These are phyloP conservation scores for Malus hybrid DNA, from an alignment of 331 rosid species.

Conservation along the genomic window DNA sequence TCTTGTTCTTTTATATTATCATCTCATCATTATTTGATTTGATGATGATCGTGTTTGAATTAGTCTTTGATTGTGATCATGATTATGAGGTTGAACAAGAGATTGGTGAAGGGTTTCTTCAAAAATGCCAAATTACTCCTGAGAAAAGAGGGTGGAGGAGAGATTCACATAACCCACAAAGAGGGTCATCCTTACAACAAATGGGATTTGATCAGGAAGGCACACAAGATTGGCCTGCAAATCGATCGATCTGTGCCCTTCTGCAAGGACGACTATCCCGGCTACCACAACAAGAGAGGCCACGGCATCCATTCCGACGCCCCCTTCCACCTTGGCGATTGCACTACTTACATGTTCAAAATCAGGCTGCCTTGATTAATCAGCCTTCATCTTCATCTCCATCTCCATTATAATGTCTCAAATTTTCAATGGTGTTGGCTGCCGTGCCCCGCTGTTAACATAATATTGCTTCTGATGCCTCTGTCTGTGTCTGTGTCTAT, in stretches of 20 bases:
- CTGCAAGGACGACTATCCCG: constrained; percentile 53
- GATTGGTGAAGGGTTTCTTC: constrained; percentile 53
- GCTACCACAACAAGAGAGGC: constrained; percentile 72
- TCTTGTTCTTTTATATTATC: background rate
- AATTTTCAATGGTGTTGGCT: too few species aligned
- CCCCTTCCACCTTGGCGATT: constrained; percentile 45
- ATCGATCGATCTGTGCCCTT: constrained; percentile 42
- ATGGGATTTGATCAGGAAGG: constrained; percentile 60
- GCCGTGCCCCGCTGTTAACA: too few species aligned
- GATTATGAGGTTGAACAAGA: constrained; percentile 59
- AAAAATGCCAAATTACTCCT: constrained; percentile 49
- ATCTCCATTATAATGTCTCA: too few species aligned
- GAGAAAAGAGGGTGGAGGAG: constrained; percentile 52
- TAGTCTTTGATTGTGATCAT: background rate
- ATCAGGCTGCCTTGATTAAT: background rate
- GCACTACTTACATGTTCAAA: constrained; percentile 59
- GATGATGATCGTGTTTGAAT: background rate
- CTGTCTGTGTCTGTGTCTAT: too few species aligned
- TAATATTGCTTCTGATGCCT: too few species aligned
- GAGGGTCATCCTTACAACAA: constrained; percentile 68
- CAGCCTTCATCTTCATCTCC: background rate
- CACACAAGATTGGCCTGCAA: constrained; percentile 48
- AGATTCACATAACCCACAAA: constrained; percentile 70
- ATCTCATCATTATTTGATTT: background rate
- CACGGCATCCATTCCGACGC: constrained; percentile 47